Conservation (phyloP, 805 yeast species). For the Starmerella tilneyi region DNA sequence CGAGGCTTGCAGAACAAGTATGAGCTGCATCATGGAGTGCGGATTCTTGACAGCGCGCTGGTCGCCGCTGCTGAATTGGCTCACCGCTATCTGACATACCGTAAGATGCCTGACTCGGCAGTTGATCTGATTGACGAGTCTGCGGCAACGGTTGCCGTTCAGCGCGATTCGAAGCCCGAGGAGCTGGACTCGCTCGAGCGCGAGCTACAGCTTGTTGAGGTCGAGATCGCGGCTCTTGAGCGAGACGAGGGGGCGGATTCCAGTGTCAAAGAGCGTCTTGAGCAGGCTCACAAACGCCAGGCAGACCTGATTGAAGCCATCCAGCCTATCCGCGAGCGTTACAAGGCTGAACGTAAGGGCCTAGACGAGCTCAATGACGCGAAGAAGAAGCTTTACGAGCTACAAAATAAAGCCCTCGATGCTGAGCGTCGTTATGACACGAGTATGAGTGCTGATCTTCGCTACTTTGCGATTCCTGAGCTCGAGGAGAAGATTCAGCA, state of each 20-base stretch:
- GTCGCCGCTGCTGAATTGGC: slow-evolving; percentile 93
- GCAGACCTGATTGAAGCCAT: slow-evolving; percentile 79
- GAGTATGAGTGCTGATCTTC: slow-evolving; percentile 86
- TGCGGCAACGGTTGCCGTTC: slow-evolving; percentile 95
- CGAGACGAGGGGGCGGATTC: slow-evolving; percentile 82
- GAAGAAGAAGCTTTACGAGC: slow-evolving; percentile 82
- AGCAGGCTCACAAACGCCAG: slow-evolving; percentile 63
- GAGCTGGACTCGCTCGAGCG: slow-evolving; percentile 90
- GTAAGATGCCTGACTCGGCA: slow-evolving; percentile 94
- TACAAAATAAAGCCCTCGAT: slow-evolving; percentile 84
- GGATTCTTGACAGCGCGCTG: slow-evolving; percentile 86
- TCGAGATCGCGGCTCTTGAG: slow-evolving; percentile 92
- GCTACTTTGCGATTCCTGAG: slow-evolving; percentile 96
- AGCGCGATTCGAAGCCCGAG: slow-evolving; percentile 96
- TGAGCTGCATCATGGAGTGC: slow-evolving; percentile 95
- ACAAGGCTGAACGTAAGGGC: slow-evolving; percentile 76
- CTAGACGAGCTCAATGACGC: slow-evolving; percentile 84
- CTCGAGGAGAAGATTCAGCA: slow-evolving; percentile 61
- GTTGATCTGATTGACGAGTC: slow-evolving; percentile 93
- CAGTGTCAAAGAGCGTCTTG: slow-evolving; percentile 76
- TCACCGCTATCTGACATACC: slow-evolving; percentile 83
- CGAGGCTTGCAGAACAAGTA: slow-evolving; percentile 93
- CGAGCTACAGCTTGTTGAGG: slow-evolving; percentile 80
- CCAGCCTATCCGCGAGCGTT: slow-evolving; percentile 74
- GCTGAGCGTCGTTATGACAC: slow-evolving; percentile 97